Conservation (phyloP, 1,284 basidiomycete genomes). For the Leccinum angustisporum region DNA sequence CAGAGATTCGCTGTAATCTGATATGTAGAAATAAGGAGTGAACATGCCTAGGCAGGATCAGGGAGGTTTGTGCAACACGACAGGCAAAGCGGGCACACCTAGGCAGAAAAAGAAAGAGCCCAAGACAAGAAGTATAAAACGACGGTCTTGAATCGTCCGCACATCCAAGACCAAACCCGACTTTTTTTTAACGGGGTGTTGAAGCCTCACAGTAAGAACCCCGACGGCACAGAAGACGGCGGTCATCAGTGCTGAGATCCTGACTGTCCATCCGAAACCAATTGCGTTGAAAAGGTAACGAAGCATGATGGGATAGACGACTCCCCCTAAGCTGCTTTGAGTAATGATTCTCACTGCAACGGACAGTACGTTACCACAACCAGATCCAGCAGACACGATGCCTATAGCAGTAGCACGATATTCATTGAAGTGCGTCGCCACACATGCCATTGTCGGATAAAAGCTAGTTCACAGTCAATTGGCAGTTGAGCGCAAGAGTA, state of each 20-base stretch:
- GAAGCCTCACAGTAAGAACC: constrained; percentile 40
- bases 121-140: constrained; percentile 44
- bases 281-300: constrained; percentile 52
- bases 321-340: constrained; percentile 47
- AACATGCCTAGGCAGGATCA: constrained; percentile 60
- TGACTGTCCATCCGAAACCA: constrained; percentile 64
- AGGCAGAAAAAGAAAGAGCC: constrained; percentile 54
- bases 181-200: constrained; percentile 23
- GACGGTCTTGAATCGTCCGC: constrained; percentile 42
- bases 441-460: constrained; percentile 53
- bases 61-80: constrained; percentile 18
- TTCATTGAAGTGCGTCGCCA: constrained; percentile 53
- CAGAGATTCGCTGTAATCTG: constrained; percentile 48
- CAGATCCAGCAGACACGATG: constrained; percentile 52
- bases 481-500: constrained; percentile 2
- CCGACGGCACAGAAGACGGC: constrained; percentile 42
- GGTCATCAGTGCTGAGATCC: constrained; percentile 46
- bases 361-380: constrained; percentile 42
- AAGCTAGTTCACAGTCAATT: constrained; percentile 43
- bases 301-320: constrained; percentile 66
- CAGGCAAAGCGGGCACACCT: constrained; percentile 27
- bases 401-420: constrained; percentile 62
- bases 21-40: constrained; percentile 64
- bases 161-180: constrained; percentile 25
- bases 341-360: constrained; percentile 20